Conservation (phyloP, 257 asterid genomes). For the Leonotis leonurus region DNA sequence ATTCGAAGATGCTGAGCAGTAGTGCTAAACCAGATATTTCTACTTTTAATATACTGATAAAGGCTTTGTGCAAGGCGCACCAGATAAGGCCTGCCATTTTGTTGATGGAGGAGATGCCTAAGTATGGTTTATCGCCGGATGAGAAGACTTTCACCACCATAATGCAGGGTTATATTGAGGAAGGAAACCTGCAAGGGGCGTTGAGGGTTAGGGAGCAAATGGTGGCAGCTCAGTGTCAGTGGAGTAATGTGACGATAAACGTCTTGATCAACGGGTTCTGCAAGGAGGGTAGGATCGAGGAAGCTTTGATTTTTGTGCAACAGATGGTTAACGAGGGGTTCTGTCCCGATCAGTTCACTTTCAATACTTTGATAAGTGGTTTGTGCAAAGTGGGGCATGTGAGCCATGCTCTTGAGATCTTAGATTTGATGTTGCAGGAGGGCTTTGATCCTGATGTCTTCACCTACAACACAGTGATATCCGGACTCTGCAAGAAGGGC, state of each 20-base stretch:
- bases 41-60: slow-evolving; percentile 74
- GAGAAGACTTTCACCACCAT: slow-evolving; percentile 82
- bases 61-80: slow-evolving; percentile 84
- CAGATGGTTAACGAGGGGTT: slow-evolving; percentile 63
- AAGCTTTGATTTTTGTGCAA: slow-evolving; percentile 62
- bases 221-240: slow-evolving; percentile 52
- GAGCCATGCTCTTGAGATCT: slow-evolving; percentile 63
- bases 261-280: slow-evolving; percentile 81
- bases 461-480: slow-evolving; percentile 65
- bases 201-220: slow-evolving; percentile 74
- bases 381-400: slow-evolving; percentile 76
- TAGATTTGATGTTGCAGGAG: slow-evolving; percentile 78
- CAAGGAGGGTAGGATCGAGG: slow-evolving; percentile 60
- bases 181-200: slow-evolving; percentile 74
- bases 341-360: slow-evolving; percentile 64
- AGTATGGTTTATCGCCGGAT: slow-evolving; percentile 59
- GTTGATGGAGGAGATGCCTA: slow-evolving; percentile 92
- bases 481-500: slow-evolving; percentile 74
- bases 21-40: slow-evolving; percentile 68
- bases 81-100: slow-evolving; percentile 87
- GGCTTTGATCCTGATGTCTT: slow-evolving; percentile 76
- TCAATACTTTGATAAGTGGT: slow-evolving; percentile 72
- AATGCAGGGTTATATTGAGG: slow-evolving; percentile 86
- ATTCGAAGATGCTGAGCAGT: slow-evolving; percentile 51
- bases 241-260: slow-evolving; percentile 55